phyloP scores from a whole-genome alignment of 371 early-diverging fungal species.

The Thermomucor indicae-seudaticae region DNA sequence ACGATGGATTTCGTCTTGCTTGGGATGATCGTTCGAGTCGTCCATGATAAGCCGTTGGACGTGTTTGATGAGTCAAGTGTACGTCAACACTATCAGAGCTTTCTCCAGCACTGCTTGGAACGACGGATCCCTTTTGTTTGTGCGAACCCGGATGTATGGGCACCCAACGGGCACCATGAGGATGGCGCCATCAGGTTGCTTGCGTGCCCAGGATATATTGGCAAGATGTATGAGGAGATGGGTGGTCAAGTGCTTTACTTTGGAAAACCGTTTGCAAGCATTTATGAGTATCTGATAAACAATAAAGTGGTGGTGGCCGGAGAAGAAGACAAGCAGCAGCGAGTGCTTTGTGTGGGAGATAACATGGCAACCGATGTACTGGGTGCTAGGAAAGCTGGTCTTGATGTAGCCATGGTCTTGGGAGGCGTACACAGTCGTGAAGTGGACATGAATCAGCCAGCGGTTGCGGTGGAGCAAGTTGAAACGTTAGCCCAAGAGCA shows the following conservation, averaged over 20 bases:
- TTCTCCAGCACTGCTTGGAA: slow-evolving; percentile 19
- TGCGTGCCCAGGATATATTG: slow-evolving; percentile 38
- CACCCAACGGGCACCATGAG: slow-evolving; percentile 31
- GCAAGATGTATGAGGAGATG: slow-evolving; percentile 34
- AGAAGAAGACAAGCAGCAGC: slow-evolving; percentile 1
- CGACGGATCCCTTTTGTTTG: slow-evolving; percentile 29
- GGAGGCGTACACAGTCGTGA: slow-evolving; percentile 43
- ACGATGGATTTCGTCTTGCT: slow-evolving; percentile 37
- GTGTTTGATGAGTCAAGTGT: slow-evolving; percentile 20
- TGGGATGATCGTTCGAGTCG: slow-evolving; percentile 10
- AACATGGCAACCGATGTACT: slow-evolving; percentile 38
- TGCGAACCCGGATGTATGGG: slow-evolving; percentile 44
- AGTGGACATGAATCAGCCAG: not conserved
- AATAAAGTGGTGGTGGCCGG: slow-evolving; percentile 5
- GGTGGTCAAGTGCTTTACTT: slow-evolving; percentile 43
- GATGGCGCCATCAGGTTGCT: slow-evolving; percentile 23
- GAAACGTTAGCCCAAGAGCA: not conserved
- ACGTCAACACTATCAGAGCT: slow-evolving; percentile 21
- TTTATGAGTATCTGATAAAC: slow-evolving; percentile 28
- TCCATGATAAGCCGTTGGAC: slow-evolving; percentile 9
- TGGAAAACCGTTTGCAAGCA: slow-evolving; percentile 40
- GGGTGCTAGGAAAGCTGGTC: slow-evolving; percentile 31
- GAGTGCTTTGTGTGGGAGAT: slow-evolving; percentile 38
- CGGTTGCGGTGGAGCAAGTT: not conserved
- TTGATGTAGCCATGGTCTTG: slow-evolving; percentile 42